Evolutionary conservation across 2,329 filamentous ascomycete genomes (phyloP).

Genomic region (Colletotrichum limetticola): DNA sequence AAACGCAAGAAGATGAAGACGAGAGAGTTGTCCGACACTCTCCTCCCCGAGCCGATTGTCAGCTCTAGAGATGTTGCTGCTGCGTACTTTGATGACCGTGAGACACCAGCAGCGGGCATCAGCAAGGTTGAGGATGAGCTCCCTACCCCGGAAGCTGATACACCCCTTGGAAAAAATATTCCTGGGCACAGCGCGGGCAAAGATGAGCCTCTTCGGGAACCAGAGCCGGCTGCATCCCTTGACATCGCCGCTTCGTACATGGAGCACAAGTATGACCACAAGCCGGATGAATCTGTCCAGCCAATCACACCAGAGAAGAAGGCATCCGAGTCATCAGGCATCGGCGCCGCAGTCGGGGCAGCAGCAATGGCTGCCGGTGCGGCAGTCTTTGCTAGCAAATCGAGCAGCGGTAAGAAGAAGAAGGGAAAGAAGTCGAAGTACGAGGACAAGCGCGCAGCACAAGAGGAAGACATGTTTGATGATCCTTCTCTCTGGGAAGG

Average conservation of each 20-base stretch:
- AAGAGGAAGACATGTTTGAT: constrained; percentile 57
- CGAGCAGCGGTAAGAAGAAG: constrained; percentile 45
- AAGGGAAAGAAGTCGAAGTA: constrained; percentile 49
- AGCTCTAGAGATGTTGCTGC: constrained; percentile 39
- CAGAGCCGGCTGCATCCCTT: constrained; percentile 31
- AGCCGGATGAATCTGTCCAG: neutral
- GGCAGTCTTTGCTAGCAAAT: constrained; percentile 45
- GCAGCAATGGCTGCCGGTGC: constrained; percentile 43
- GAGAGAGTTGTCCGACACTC: constrained; percentile 38
- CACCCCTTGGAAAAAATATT: constrained; percentile 1
- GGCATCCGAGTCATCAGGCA: neutral
- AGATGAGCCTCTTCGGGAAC: neutral
- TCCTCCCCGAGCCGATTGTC: constrained; percentile 41
- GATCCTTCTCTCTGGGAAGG: constrained; percentile 57
- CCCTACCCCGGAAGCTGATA: neutral
- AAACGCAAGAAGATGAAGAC: constrained; percentile 49
- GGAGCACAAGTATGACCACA: constrained; percentile 23
- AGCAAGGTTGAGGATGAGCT: neutral
- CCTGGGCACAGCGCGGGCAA: neutral
- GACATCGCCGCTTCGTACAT: constrained; percentile 40
- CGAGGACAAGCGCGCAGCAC: constrained; percentile 50
- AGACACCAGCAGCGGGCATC: neutral
- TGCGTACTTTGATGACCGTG: constrained; percentile 33
- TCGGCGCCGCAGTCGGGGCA: constrained; percentile 37
- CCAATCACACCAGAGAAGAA: constrained; percentile 6